Base-by-base conservation (phyloP, 1,284 basidiomycete species). In the Schizophyllum commune region DNA sequence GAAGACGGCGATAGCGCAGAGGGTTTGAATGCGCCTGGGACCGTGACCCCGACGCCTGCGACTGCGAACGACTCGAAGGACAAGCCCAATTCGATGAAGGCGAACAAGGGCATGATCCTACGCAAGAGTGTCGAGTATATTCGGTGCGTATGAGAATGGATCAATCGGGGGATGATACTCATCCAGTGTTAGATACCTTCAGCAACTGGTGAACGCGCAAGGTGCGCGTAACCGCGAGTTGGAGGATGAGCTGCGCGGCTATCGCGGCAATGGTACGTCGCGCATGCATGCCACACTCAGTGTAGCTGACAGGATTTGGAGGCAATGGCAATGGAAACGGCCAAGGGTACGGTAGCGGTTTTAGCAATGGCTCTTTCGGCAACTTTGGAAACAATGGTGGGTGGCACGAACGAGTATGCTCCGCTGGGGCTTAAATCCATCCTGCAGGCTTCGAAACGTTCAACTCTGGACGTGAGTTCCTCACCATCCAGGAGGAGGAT, bases 101-200 rank as follows among this genome's bases (percentile, higher is more conserved):
- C 92, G 54, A 94, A 94, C 75, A 94, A 94, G 78, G 92, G 92
- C 52, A 91, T 94, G 84, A 93, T 94, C 59, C 74, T 94, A 52
- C 75, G 89, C 66, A 94, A 94, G 83, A 90, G 87, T 62, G 92
- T 94, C 33, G 92, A 94, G 68, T 94, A 94, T 69, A 94, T 94
- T 61, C 77, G 88, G 77, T 86, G 64, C 47, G 79, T 73, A 5
- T 56, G 34, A 5, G 59, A 61, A 58, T 57, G 54, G 11, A 19
- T 32, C 52, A 17, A 54, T 22, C 55, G 32, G 52, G 32, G 20
- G 34, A 21, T n/a, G 55, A 47, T 8, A 21, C 39, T 0, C 5
- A 15, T 15, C 20, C 13, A 52, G 55, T 20, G 58, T n/a, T 68
- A 85, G 85, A 62, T 92, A 92, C 71, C 81, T 94, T 4, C 91